A percentile compares a stretch with the other conserved stretches of the same genome.
Conservation (phyloP, 306 rosid species). For the Carpinus viminea region DNA sequence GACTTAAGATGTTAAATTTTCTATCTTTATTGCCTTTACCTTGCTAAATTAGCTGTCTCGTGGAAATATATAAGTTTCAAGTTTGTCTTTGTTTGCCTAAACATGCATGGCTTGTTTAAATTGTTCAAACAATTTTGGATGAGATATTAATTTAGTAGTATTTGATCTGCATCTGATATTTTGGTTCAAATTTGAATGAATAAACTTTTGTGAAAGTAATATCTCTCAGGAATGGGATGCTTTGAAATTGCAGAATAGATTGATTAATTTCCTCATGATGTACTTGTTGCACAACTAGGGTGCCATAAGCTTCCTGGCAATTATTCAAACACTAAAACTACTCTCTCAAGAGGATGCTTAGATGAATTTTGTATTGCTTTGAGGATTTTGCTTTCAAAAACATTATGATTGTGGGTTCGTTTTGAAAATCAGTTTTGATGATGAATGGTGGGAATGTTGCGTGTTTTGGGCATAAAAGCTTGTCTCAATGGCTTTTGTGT, state of each 20-base stretch:
- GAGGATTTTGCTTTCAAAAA: conserved; percentile 15
- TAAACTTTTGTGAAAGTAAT: background rate
- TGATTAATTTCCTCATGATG: background rate
- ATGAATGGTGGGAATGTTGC: conserved; percentile 2
- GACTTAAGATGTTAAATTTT: conserved; percentile 8
- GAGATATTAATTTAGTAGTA: background rate
- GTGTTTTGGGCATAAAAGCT: conserved; percentile 17
- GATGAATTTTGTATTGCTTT: background rate
- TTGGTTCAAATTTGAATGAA: background rate
- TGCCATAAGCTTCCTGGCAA: background rate
- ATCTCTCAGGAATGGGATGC: background rate
- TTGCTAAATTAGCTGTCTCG: conserved; percentile 26
- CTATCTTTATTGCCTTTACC: background rate
- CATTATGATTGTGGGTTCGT: conserved; percentile 13
- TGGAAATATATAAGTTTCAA: conserved; percentile 4
- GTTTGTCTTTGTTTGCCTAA: background rate
- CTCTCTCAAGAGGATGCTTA: background rate
- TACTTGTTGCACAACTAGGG: background rate
- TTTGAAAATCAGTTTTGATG: conserved; percentile 13
- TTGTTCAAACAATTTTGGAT: background rate
- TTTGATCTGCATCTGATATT: background rate
- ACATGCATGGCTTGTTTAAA: background rate
- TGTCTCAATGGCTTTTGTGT: conserved; percentile 30
- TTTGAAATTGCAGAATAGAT: background rate
- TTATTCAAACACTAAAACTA: background rate